These are phyloP conservation scores for Kwoniella botswanensis DNA, from an alignment of 768 basidiomycete genomes.

Conservation along the genomic window DNA sequence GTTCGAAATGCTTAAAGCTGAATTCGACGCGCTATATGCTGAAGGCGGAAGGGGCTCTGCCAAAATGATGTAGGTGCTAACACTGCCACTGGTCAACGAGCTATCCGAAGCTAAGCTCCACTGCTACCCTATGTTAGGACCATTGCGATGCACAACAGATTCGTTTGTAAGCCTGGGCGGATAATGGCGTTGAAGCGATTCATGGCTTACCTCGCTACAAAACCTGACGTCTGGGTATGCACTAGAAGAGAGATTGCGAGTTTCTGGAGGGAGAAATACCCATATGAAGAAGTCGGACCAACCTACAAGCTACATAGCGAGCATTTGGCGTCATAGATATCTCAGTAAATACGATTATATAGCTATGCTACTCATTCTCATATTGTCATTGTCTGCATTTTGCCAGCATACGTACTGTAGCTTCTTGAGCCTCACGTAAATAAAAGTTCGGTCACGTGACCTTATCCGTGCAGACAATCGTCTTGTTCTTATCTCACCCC, in stretches of 20 bases:
- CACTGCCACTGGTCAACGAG: neutral
- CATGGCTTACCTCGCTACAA: conserved; percentile 41
- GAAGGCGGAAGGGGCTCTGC: conserved; percentile 42
- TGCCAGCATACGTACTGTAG: too few relatives aligned
- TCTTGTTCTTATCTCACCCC: neutral
- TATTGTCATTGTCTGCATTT: too few relatives aligned
- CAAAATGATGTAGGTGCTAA: conserved; percentile 42
- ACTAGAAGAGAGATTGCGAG: conserved; percentile 39
- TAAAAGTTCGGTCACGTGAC: neutral
- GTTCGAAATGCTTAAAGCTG: conserved; percentile 35
- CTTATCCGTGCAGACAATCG: neutral
- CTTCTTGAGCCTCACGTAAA: too few relatives aligned
- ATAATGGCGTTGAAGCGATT: conserved; percentile 40
- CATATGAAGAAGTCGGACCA: conserved; percentile 34
- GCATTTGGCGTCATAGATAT: neutral
- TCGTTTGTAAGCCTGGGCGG: conserved; percentile 44
- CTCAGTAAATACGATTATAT: neutral
- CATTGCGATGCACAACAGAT: conserved; percentile 47
- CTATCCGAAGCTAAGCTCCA: neutral
- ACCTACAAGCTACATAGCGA: conserved; percentile 18
- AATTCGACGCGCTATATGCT: conserved; percentile 42
- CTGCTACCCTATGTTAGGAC: conserved; percentile 20
- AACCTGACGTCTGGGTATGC: conserved; percentile 42
- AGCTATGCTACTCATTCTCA: neutral
- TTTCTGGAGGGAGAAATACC: conserved; percentile 39